phyloP scores from a whole-genome alignment of 2,329 filamentous ascomycete species.

The Simplicillium aogashimaense region DNA sequence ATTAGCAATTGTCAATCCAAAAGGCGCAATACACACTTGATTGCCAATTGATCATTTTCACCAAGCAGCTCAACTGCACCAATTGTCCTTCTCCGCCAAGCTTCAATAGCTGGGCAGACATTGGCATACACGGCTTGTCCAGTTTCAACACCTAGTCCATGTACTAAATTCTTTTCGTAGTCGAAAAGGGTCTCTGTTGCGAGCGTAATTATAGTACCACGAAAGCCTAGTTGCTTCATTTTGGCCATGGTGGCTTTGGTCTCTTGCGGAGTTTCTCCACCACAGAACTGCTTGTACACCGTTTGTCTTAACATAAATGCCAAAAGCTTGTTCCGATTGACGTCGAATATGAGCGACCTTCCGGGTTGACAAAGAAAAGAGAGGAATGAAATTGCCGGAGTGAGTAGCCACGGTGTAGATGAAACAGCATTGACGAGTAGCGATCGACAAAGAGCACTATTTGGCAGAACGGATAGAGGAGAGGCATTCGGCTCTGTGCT shows the following conservation, averaged over 20 bases:
- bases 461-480: background rate
- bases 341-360: too few relatives aligned
- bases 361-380: background rate
- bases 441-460: background rate
- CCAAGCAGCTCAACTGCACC: constrained; percentile 20
- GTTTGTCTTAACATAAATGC: too few relatives aligned
- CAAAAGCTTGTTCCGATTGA: too few relatives aligned
- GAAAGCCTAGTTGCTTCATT: constrained; percentile 39
- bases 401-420: background rate
- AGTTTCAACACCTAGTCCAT: too few relatives aligned
- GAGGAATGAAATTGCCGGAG: background rate
- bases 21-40: constrained; percentile 24
- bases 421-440: background rate
- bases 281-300: too few relatives aligned
- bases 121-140: background rate
- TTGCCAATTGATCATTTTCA: constrained; percentile 23
- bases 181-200: constrained; percentile 33
- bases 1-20: background rate
- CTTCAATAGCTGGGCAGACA: constrained; percentile 24
- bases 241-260: constrained; percentile 30
- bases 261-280: constrained; percentile 16
- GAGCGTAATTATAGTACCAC: constrained; percentile 47
- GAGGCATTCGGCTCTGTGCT: background rate
- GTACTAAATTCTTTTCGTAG: constrained; percentile 7
- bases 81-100: constrained; percentile 21